Evolutionary conservation across 1,284 basidiomycete species (phyloP).

Genomic region (Nidula niveotomentosa): DNA sequence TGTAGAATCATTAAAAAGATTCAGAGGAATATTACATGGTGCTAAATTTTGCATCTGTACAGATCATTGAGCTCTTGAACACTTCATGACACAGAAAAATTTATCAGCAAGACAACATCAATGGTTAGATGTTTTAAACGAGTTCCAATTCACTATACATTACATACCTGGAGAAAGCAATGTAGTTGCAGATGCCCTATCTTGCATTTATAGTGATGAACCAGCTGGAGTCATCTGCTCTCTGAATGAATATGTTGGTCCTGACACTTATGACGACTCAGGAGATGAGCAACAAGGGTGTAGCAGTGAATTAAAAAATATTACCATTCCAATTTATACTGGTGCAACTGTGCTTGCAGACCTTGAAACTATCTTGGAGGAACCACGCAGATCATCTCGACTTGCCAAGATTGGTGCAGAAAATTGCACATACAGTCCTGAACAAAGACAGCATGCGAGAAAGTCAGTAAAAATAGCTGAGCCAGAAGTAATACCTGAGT

Average conservation of each 20-base stretch:
- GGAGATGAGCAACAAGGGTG: neutral
- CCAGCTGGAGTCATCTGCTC: conserved; percentile 17
- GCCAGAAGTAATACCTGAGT: neutral
- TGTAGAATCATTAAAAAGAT: conserved; percentile 23
- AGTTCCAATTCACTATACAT: conserved; percentile 28
- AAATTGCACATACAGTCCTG: neutral
- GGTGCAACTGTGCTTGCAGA: neutral
- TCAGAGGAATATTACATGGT: conserved; percentile 23
- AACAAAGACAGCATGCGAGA: neutral
- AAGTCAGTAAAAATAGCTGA: neutral
- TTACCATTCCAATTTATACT: neutral
- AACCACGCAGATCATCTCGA: neutral
- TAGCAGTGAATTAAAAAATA: neutral
- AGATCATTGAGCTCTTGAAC: conserved; percentile 31
- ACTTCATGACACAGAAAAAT: conserved; percentile 27
- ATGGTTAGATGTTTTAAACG: conserved; percentile 21
- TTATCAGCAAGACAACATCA: conserved; percentile 18
- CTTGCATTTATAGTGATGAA: conserved; percentile 31
- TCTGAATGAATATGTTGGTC: conserved; percentile 17
- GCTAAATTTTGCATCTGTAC: conserved; percentile 25
- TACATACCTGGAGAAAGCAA: conserved; percentile 31
- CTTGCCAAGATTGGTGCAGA: neutral
- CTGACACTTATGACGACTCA: too few relatives aligned
- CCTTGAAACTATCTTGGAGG: neutral
- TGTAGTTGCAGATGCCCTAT: conserved; percentile 30